Conservation (phyloP, 805 yeast species). For the Ogataea haglerorum region DNA sequence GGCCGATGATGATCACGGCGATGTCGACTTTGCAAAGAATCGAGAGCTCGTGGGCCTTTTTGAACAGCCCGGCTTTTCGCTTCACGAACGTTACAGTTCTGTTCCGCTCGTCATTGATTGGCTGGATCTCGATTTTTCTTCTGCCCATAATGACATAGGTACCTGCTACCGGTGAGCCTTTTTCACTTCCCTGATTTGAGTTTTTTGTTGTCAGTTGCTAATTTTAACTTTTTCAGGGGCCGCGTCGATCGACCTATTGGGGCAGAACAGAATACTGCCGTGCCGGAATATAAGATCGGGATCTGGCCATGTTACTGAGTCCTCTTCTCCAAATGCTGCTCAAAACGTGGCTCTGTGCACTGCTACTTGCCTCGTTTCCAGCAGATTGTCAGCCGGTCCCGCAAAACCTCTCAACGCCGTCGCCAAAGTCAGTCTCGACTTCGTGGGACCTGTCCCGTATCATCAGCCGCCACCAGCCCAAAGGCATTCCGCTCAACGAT, state of each 20-base stretch:
- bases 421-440: not conserved
- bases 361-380: not conserved
- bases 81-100: slow-evolving; percentile 84
- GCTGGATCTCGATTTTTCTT: slow-evolving; percentile 91
- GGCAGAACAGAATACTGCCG: slow-evolving; percentile 7
- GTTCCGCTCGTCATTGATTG: slow-evolving; percentile 86
- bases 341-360: too few relatives aligned
- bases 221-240: slow-evolving; percentile 4
- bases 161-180: not conserved
- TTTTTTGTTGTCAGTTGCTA: slow-evolving; percentile 12
- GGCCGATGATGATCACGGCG: slow-evolving; percentile 84
- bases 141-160: slow-evolving; percentile 69
- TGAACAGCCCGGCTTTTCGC: slow-evolving; percentile 90
- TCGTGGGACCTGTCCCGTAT: slow-evolving; percentile 17
- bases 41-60: slow-evolving; percentile 80
- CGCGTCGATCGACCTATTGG: slow-evolving; percentile 10
- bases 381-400: not conserved
- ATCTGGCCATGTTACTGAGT: not conserved
- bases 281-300: not conserved
- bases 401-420: not conserved
- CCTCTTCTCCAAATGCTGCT: not conserved
- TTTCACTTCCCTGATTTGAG: slow-evolving; percentile 1
- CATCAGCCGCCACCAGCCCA: slow-evolving; percentile 19
- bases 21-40: slow-evolving; percentile 91
- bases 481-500: slow-evolving; percentile 11